These are phyloP conservation scores for Drosera capensis DNA, from an alignment of 148 eudicot genomes.

Conservation along the genomic window DNA sequence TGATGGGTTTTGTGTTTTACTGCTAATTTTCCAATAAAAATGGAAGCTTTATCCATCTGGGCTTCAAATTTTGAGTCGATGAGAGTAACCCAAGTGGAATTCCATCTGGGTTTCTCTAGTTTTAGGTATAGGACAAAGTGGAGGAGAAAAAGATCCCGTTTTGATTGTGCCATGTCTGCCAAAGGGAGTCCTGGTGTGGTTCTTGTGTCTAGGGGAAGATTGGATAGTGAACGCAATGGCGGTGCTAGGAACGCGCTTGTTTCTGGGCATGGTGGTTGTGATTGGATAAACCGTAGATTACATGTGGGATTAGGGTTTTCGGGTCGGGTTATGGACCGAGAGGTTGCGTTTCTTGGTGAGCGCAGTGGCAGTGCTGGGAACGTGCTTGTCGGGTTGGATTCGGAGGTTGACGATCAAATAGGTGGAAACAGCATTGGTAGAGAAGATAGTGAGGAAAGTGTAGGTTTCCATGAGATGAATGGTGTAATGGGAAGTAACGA, in stretches of 20 bases:
- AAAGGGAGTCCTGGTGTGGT: constrained; percentile 7
- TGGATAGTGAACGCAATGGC: constrained; percentile 5
- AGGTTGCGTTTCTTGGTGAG: constrained; percentile 7
- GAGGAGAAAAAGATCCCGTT: constrained; percentile 22
- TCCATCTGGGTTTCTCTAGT: constrained; percentile 22
- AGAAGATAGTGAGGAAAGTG: constrained; percentile 16
- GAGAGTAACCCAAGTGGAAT: constrained; percentile 24
- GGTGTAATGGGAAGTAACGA: constrained; percentile 5
- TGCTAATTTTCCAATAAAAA: constrained; percentile 10
- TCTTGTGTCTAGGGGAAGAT: constrained; percentile 11
- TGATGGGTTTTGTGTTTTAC: constrained; percentile 3
- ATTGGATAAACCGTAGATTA: constrained; percentile 6
- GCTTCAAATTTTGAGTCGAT: constrained; percentile 32
- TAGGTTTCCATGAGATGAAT: constrained; percentile 6
- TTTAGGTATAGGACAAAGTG: constrained; percentile 15
- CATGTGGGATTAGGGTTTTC: constrained; percentile 14
- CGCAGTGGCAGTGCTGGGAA: constrained; percentile 10
- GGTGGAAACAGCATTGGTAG: constrained; percentile 14
- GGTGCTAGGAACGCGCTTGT: too few species aligned
- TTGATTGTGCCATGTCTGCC: constrained; percentile 6
- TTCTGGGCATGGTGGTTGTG: constrained; percentile 5
- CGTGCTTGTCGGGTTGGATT: constrained; percentile 22
- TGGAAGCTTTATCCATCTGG: constrained; percentile 58
- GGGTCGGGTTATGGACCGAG: constrained; percentile 8
- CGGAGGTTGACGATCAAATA: constrained; percentile 34